Evolutionary conservation across 2,329 filamentous ascomycete species (phyloP).

Genomic region (Magnaporthiopsis poae): DNA sequence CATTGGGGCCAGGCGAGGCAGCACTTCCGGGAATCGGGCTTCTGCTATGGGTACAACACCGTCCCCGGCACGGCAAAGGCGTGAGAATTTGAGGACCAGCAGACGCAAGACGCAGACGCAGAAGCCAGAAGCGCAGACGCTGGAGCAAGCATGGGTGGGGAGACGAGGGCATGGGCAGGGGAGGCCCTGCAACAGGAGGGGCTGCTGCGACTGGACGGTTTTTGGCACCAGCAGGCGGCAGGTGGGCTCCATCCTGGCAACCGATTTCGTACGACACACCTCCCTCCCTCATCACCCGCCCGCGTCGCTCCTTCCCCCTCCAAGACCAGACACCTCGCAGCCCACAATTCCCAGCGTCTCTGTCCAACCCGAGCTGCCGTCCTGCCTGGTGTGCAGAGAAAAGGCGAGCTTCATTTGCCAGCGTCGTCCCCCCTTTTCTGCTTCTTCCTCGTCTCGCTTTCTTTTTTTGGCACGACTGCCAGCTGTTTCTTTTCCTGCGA

Average conservation of each 20-base stretch:
- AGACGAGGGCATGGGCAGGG: background rate
- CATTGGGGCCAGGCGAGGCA: background rate
- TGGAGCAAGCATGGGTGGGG: background rate
- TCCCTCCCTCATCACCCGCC: background rate
- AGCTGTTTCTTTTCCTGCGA: background rate
- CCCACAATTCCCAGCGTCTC: constrained; percentile 2
- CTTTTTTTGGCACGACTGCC: background rate
- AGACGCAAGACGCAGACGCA: background rate
- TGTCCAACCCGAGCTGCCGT: constrained; percentile 1
- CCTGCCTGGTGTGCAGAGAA: background rate
- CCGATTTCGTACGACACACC: background rate
- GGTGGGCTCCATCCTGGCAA: background rate
- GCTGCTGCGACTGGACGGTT: too few species aligned
- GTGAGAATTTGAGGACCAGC: background rate
- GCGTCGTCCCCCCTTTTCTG: background rate
- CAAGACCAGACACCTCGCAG: background rate
- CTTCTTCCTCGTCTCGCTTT: background rate
- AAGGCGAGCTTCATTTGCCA: background rate
- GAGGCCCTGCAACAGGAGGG: background rate
- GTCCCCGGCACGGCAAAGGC: background rate
- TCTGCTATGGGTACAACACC: background rate
- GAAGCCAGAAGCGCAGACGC: too few species aligned
- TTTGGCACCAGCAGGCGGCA: background rate
- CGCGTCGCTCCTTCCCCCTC: background rate
- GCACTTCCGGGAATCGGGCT: background rate